Base-by-base conservation (phyloP, 495 filamentous ascomycete genomes). In the Penicillium verhagenii region DNA sequence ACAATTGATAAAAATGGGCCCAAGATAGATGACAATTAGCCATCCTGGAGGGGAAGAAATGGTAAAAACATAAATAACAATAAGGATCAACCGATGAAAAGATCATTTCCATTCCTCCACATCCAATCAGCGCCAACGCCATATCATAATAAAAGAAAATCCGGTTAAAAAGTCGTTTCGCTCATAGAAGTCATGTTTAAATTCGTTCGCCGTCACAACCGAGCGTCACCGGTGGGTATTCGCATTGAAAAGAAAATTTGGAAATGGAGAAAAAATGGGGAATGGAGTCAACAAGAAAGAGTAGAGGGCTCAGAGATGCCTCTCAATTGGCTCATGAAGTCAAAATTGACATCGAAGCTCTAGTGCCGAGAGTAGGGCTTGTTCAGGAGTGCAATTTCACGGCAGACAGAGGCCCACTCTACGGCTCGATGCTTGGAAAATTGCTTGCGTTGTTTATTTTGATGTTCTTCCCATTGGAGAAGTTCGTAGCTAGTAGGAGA, bases 341-440 rank as follows among this genome's bases (percentile, higher is more conserved):
- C 19, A 21, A 23, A 23, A 13, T 54, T 37, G 29, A 51, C 33
- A 26, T 26, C 29, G 25, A 19, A 20, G 10, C 23, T 37, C 58
- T 56, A 65, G 42, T 47, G 25, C 33, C 79, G 74, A 4, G 81
- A 78, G 71, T 97, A 97, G n/a, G 94, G 94, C 58, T 88, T 87
- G 68, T 98, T 98, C 90, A 98, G 93, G 19, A 89, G 78, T 1
- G 94, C 93, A 52, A 98, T 88, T 75, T 97, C 94, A 25, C 92
- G 79, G 4, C 91, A 84, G 58, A 97, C 85, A 43, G 87, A 90
- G 7, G 82, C 77, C 94, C 94, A 98, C 72, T 98, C 94, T 35
- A 96, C 76, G 61, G 97, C 92, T 37, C 92, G 81, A 57, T 81
- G 84, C 6, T 82, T 57, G 1, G 78, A 66, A 44, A 70, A 58